Conservation (phyloP, 371 early-diverging fungal genomes). For the Funneliformis caledonium region DNA sequence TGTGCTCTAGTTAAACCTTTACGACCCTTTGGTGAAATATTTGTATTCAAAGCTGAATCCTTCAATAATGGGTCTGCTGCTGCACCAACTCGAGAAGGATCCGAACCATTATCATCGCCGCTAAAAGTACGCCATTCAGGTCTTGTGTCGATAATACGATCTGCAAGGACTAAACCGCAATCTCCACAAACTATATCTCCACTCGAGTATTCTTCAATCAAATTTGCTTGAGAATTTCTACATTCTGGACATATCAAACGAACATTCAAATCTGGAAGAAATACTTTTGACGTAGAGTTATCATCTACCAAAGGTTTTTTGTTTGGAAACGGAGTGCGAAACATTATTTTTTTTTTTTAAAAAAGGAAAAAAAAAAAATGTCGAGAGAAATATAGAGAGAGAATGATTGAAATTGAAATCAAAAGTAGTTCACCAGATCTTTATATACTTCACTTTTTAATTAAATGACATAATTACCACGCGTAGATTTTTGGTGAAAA, state of each 20-base stretch:
- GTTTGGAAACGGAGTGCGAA: not conserved
- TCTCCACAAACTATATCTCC: conserved; percentile 97
- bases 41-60: conserved; percentile 66
- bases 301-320: not conserved
- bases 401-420: too few relatives aligned
- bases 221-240: conserved; percentile 83
- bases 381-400: too few relatives aligned
- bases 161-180: conserved; percentile 97
- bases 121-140: conserved; percentile 99
- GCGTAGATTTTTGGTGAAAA: too few relatives aligned
- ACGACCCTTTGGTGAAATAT: conserved; percentile 82
- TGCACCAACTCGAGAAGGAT: conserved; percentile 99
- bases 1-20: conserved; percentile 72
- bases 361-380: too few relatives aligned
- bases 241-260: conserved; percentile 82
- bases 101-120: conserved; percentile 93
- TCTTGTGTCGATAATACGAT: conserved; percentile 98
- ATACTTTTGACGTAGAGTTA: not conserved
- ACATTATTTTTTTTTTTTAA: too few relatives aligned
- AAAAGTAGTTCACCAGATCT: too few relatives aligned
- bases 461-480: too few relatives aligned
- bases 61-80: conserved; percentile 89
- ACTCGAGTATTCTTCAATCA: conserved; percentile 95
- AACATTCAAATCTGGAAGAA: conserved; percentile 64
- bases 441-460: too few relatives aligned